phyloP scores from a whole-genome alignment of 768 basidiomycete species.

The Candolleomyces efflorescens region DNA sequence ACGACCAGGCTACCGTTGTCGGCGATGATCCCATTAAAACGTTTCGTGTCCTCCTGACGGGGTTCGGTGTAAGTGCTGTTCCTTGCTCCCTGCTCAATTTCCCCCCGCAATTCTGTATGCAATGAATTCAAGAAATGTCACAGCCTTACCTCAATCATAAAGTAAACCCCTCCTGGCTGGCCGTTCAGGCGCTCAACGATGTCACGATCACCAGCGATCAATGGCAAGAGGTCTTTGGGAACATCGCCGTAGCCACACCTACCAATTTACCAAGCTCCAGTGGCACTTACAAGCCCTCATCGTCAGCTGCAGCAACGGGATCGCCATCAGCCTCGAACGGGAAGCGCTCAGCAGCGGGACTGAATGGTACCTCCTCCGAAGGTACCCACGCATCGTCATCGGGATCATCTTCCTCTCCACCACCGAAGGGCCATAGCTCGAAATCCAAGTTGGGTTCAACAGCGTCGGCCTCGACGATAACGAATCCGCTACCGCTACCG shows the following conservation, averaged over 20 bases:
- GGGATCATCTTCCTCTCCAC: neutral
- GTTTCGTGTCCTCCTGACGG: slow-evolving; percentile 32
- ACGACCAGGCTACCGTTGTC: neutral
- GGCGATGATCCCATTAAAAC: slow-evolving; percentile 4
- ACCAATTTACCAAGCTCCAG: neutral
- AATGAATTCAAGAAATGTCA: slow-evolving; percentile 18
- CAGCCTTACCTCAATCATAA: slow-evolving; percentile 54
- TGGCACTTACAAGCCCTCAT: slow-evolving; percentile 2
- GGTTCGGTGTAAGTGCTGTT: slow-evolving; percentile 29
- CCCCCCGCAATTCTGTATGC: neutral
- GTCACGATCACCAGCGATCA: slow-evolving; percentile 20
- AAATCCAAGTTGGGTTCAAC: neutral
- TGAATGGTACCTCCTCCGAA: neutral
- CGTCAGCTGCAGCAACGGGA: slow-evolving; percentile 2
- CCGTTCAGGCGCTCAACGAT: slow-evolving; percentile 60
- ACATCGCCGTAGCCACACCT: slow-evolving; percentile 5
- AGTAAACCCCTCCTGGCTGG: slow-evolving; percentile 71
- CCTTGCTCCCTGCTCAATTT: neutral
- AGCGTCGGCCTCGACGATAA: neutral
- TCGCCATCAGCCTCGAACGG: slow-evolving; percentile 8
- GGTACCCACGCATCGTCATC: slow-evolving; percentile 6
- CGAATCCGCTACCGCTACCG: slow-evolving; percentile 1
- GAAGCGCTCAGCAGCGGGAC: slow-evolving; percentile 5
- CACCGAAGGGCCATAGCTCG: neutral
- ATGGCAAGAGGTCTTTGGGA: slow-evolving; percentile 16